A percentile compares a stretch with the other conserved stretches of the same genome.
Conservation (phyloP, 352 stramenopile genomes). For the Nothophytophthora sp. region DNA sequence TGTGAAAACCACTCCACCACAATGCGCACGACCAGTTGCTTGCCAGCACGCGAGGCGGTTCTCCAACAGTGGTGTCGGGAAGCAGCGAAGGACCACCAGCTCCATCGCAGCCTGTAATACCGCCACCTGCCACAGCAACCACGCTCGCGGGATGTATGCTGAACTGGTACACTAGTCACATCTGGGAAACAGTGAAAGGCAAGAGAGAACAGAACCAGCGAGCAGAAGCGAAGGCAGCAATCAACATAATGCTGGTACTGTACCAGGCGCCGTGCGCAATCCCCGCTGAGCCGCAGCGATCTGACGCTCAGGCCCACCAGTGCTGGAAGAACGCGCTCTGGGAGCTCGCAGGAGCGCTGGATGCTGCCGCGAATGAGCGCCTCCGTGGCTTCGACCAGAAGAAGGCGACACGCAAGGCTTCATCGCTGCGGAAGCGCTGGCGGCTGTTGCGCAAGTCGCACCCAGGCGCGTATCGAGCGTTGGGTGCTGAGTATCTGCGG, state of each 20-base stretch:
- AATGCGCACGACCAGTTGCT: too few species aligned
- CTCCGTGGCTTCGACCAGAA: constrained; percentile 4
- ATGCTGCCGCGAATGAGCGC: background rate
- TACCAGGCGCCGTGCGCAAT: constrained; percentile 1
- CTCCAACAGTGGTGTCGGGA: too few species aligned
- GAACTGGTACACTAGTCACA: constrained; percentile 2
- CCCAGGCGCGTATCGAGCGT: background rate
- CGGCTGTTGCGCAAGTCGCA: background rate
- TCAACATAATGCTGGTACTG: constrained; percentile 11
- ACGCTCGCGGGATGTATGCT: constrained; percentile 2
- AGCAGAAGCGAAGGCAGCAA: constrained; percentile 1
- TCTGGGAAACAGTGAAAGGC: background rate
- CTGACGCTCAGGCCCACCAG: background rate
- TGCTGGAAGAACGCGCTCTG: background rate
- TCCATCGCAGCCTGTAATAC: too few species aligned
- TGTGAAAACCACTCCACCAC: too few species aligned
- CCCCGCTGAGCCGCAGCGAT: background rate
- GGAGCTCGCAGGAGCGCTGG: background rate
- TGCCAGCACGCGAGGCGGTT: too few species aligned
- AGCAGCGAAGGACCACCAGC: too few species aligned
- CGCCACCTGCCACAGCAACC: background rate
- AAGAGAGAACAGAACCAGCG: constrained; percentile 1
- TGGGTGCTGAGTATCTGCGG: background rate
- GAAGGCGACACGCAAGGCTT: background rate
- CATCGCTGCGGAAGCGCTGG: constrained; percentile 3